Conservation (phyloP, 768 basidiomycete genomes). For the Mycena crocata region DNA sequence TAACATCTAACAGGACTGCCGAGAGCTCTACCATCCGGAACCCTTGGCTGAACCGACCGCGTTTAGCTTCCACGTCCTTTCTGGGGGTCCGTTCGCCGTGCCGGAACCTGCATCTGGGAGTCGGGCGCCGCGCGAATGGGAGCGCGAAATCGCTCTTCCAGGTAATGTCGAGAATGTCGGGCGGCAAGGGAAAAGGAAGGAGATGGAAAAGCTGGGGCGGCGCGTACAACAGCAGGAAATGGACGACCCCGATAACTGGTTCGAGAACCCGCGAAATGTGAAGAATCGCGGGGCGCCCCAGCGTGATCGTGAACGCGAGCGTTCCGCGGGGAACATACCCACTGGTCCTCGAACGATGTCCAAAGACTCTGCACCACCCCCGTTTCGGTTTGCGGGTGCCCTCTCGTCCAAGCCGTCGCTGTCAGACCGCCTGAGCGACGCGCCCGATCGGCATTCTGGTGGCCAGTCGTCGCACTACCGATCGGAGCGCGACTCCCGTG, state of each 20-base stretch:
- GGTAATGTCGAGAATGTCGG: slow-evolving; percentile 72
- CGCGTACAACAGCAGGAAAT: slow-evolving; percentile 58
- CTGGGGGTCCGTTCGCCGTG: slow-evolving; percentile 75
- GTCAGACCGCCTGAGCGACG: slow-evolving; percentile 17
- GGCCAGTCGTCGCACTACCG: background rate
- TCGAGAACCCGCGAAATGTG: slow-evolving; percentile 52
- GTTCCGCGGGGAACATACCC: slow-evolving; percentile 35
- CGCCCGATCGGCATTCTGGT: slow-evolving; percentile 1
- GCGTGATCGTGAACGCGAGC: slow-evolving; percentile 7
- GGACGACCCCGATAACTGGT: slow-evolving; percentile 77
- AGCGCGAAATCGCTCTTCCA: slow-evolving; percentile 49
- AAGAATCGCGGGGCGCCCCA: slow-evolving; percentile 39
- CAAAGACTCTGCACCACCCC: background rate
- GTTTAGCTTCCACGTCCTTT: slow-evolving; percentile 71
- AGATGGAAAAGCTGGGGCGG: slow-evolving; percentile 65
- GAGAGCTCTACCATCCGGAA: slow-evolving; percentile 55
- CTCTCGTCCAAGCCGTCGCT: slow-evolving; percentile 18
- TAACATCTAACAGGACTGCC: slow-evolving; percentile 64
- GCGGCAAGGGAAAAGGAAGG: slow-evolving; percentile 70
- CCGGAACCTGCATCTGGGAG: slow-evolving; percentile 44
- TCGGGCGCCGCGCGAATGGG: slow-evolving; percentile 58
- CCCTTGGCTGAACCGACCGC: slow-evolving; percentile 69
- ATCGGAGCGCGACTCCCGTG: slow-evolving; percentile 10
- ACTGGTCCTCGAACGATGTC: slow-evolving; percentile 28
- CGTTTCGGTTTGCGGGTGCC: slow-evolving; percentile 5